Evolutionary conservation across 2,329 filamentous ascomycete genomes (phyloP).

Genomic region (Apiospora aurea): DNA sequence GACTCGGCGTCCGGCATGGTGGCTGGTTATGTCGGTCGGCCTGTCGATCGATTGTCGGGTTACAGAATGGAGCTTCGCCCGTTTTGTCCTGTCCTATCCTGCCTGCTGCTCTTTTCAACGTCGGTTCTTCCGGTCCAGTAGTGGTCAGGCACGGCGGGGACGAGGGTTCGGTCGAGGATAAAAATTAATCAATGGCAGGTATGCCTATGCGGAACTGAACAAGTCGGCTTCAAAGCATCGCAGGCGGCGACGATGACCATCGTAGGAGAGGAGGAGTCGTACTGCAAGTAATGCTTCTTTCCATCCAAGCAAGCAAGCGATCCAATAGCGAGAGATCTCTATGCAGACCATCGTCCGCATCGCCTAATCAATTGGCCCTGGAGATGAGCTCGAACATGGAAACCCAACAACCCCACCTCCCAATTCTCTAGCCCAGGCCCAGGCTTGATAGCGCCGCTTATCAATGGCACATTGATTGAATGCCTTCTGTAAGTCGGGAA

Average conservation of each 20-base stretch:
- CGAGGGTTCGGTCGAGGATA: neutral
- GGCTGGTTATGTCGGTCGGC: neutral
- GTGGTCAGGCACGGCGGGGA: conserved; percentile 1
- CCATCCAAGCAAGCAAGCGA: conserved; percentile 4
- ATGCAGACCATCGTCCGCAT: conserved; percentile 14
- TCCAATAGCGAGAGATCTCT: conserved; percentile 1
- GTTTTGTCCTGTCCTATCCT: neutral
- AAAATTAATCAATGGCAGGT: conserved; percentile 1
- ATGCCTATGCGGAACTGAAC: neutral
- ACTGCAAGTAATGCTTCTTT: conserved; percentile 11
- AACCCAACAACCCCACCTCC: conserved; percentile 17
- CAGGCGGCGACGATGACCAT: conserved; percentile 10
- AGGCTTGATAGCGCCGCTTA: conserved; percentile 13
- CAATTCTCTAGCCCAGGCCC: conserved; percentile 1
- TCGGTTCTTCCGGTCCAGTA: neutral
- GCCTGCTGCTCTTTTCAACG: neutral
- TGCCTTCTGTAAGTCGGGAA: no score
- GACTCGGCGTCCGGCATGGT: conserved; percentile 14
- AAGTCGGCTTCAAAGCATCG: neutral
- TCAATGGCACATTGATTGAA: neutral
- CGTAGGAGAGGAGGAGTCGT: conserved; percentile 12
- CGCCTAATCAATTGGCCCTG: conserved; percentile 17
- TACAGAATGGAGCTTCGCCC: conserved; percentile 5
- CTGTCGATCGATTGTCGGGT: conserved; percentile 13
- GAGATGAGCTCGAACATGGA: conserved; percentile 16